These are phyloP conservation scores for Cryptosporidium ubiquitum DNA, from an alignment of 169 alveolate genomes.

Conservation along the genomic window DNA sequence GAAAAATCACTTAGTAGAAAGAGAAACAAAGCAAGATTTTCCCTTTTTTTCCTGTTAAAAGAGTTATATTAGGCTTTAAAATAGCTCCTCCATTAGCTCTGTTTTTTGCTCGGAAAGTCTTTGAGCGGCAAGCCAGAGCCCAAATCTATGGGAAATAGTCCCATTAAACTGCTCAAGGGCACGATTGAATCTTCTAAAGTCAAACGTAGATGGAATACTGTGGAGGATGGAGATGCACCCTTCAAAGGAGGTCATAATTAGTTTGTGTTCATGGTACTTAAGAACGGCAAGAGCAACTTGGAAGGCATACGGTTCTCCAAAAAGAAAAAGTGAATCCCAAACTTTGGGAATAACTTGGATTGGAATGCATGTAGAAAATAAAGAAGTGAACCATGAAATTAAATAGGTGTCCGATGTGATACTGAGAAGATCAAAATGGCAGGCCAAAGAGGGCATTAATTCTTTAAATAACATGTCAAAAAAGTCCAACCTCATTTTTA, in stretches of 20 bases:
- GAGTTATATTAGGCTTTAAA: background rate
- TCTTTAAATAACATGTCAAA: constrained; percentile 52
- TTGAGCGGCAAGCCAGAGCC: constrained; percentile 67
- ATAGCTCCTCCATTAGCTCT: constrained; percentile 65
- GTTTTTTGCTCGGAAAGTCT: constrained; percentile 54
- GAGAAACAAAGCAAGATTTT: background rate
- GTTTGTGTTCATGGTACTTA: constrained; percentile 71
- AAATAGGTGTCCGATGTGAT: constrained; percentile 61
- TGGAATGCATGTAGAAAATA: constrained; percentile 59
- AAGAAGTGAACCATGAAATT: constrained; percentile 64
- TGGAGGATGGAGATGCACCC: constrained; percentile 70
- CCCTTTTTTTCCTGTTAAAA: background rate
- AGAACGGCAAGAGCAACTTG: constrained; percentile 72
- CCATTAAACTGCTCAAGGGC: constrained; percentile 57
- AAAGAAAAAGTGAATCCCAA: constrained; percentile 69
- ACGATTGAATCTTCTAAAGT: constrained; percentile 29
- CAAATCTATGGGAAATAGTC: constrained; percentile 47
- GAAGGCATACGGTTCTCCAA: constrained; percentile 73
- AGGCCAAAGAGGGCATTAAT: constrained; percentile 62
- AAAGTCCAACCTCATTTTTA: constrained; percentile 67
- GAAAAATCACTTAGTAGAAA: background rate
- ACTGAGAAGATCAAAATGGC: constrained; percentile 58
- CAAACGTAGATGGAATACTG: constrained; percentile 52
- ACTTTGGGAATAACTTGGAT: constrained; percentile 54
- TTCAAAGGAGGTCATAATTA: constrained; percentile 64